These are phyloP conservation scores for Aspergillus taichungensis DNA, from an alignment of 495 filamentous ascomycete species.

Conservation along the genomic window DNA sequence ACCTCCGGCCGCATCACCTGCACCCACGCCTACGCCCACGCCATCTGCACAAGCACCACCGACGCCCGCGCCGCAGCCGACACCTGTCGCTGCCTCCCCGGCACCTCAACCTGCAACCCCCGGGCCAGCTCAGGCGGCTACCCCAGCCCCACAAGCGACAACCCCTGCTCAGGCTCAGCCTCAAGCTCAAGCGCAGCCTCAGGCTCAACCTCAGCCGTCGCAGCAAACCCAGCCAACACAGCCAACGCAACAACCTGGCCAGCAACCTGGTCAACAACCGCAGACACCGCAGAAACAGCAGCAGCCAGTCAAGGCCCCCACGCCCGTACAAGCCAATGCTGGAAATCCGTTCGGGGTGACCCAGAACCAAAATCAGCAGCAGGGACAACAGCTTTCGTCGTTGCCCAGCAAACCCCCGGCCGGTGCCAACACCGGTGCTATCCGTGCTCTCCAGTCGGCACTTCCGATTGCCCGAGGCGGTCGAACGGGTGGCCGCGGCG, in stretches of 20 bases:
- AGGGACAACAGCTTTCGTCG: constrained; percentile 11
- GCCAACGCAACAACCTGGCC: neutral
- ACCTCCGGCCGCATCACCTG: constrained; percentile 22
- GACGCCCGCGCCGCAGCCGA: constrained; percentile 19
- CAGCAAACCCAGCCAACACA: constrained; percentile 2
- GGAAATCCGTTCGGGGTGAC: constrained; percentile 20
- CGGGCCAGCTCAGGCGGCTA: constrained; percentile 9
- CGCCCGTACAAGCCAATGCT: constrained; percentile 4
- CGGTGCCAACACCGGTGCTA: constrained; percentile 26
- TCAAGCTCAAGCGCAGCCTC: neutral
- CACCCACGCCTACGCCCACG: constrained; percentile 19
- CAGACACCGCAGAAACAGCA: constrained; percentile 8
- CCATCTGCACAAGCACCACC: constrained; percentile 17
- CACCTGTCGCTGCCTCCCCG: constrained; percentile 12
- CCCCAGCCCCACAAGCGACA: neutral
- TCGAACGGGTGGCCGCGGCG: constrained; percentile 22
- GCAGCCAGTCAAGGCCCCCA: neutral
- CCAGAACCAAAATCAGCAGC: constrained; percentile 21
- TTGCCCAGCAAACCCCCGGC: constrained; percentile 30
- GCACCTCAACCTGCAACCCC: constrained; percentile 12
- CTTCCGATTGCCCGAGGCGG: constrained; percentile 41
- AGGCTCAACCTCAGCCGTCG: constrained; percentile 13
- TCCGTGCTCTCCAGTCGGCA: constrained; percentile 38
- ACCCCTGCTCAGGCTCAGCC: constrained; percentile 6
- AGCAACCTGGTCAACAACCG: neutral